Evolutionary conservation across 176 grass and related monocot genomes (phyloP).

Genomic region (Neostapfia colusana): DNA sequence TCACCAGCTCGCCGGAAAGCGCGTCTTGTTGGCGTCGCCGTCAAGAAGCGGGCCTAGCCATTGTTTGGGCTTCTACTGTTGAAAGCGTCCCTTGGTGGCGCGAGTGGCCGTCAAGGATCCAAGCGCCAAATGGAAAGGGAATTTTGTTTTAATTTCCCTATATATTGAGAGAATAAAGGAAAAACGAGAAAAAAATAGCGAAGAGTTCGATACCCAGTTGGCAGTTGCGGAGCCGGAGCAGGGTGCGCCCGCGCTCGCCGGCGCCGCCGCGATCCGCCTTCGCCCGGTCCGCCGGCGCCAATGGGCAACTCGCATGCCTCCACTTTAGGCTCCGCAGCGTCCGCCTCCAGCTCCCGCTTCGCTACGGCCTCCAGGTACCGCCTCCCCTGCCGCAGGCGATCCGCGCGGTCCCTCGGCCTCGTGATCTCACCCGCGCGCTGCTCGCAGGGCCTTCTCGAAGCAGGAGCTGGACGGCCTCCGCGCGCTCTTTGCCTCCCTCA

Average conservation of each 20-base stretch:
- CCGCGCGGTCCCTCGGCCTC: neutral
- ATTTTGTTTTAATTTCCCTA: too few species aligned
- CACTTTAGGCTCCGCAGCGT: too few species aligned
- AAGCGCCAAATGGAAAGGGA: too few species aligned
- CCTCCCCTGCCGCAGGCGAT: neutral
- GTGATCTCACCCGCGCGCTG: conserved; percentile 16
- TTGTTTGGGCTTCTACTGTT: neutral
- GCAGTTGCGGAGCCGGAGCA: conserved; percentile 11
- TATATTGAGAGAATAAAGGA: neutral
- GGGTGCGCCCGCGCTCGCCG: conserved; percentile 11
- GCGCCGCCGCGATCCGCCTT: conserved; percentile 4
- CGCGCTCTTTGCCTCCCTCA: conserved; percentile 62
- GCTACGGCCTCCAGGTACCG: conserved; percentile 39
- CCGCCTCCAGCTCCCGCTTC: conserved; percentile 41
- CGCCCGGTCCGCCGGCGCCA: neutral
- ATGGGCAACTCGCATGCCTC: conserved; percentile 83
- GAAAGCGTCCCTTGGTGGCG: conserved; percentile 22
- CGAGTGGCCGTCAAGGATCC: too few species aligned
- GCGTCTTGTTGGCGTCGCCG: neutral
- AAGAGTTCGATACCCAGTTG: conserved; percentile 3
- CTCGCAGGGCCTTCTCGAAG: conserved; percentile 70
- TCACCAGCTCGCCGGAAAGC: neutral
- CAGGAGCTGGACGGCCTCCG: conserved; percentile 78
- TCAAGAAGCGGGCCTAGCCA: neutral
- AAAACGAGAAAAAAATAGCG: neutral